phyloP scores from a whole-genome alignment of 768 basidiomycete species.

The Pleurotus giganteus region DNA sequence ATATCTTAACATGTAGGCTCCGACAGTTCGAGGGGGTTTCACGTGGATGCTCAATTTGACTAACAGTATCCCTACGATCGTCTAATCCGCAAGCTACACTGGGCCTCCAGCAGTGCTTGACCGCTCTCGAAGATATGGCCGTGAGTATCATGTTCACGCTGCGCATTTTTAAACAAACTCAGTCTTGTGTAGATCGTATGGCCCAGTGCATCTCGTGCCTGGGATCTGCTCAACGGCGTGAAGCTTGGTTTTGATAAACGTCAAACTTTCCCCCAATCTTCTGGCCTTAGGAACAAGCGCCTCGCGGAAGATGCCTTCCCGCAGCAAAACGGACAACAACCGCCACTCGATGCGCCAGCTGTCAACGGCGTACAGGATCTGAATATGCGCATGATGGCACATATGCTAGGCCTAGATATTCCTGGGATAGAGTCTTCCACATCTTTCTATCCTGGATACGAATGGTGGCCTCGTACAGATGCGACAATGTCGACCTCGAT shows the following conservation, averaged over 20 bases:
- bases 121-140: slow-evolving; percentile 65
- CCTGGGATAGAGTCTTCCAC: slow-evolving; percentile 63
- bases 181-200: slow-evolving; percentile 49
- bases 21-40: not conserved
- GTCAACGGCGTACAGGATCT: slow-evolving; percentile 59
- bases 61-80: slow-evolving; percentile 67
- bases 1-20: slow-evolving; percentile 67
- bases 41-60: not conserved
- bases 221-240: slow-evolving; percentile 66
- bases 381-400: slow-evolving; percentile 65
- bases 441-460: slow-evolving; percentile 55
- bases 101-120: slow-evolving; percentile 62
- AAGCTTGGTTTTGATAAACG: slow-evolving; percentile 50
- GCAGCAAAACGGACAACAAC: slow-evolving; percentile 37
- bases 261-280: slow-evolving; percentile 31
- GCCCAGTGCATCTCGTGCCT: slow-evolving; percentile 68
- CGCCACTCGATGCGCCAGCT: slow-evolving; percentile 21
- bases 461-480: slow-evolving; percentile 59
- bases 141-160: slow-evolving; percentile 32
- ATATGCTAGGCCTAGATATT: slow-evolving; percentile 67
- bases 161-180: slow-evolving; percentile 12
- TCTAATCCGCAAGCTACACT: slow-evolving; percentile 67
- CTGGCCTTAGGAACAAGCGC: slow-evolving; percentile 51
- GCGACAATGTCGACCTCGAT: not conserved
- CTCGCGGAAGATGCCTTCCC: slow-evolving; percentile 64